Evolutionary conservation across 345 rosid genomes (phyloP).

Genomic region (Gossypium rotundifolium): DNA sequence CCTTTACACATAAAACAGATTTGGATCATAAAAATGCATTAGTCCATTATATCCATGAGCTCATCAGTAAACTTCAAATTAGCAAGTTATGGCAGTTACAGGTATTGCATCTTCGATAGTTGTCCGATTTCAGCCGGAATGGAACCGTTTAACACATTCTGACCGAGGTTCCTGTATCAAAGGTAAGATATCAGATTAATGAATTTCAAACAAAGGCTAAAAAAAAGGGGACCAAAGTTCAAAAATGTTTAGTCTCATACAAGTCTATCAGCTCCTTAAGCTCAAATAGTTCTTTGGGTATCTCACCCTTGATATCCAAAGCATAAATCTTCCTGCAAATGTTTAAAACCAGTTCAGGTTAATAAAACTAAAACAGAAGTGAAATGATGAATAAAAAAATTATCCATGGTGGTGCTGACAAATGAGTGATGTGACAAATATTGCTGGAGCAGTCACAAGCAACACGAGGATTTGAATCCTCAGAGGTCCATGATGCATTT

Average conservation of each 20-base stretch:
- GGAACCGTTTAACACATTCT: constrained; percentile 43
- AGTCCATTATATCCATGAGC: background rate
- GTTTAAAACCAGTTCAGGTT: background rate
- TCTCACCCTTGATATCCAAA: constrained; percentile 43
- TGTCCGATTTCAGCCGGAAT: constrained; percentile 43
- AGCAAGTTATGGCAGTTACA: constrained; percentile 29
- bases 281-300: constrained; percentile 43
- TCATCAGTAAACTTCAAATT: background rate
- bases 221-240: background rate
- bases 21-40: background rate
- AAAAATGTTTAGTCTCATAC: constrained; percentile 23
- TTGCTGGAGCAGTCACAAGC: constrained; percentile 38
- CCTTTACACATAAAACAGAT: background rate
- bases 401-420: constrained; percentile 26
- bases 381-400: background rate
- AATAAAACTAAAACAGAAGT: background rate
- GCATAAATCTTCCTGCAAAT: constrained; percentile 55
- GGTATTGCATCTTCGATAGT: constrained; percentile 44
- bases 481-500: constrained; percentile 33
- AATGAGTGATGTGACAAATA: constrained; percentile 40
- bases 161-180: constrained; percentile 43
- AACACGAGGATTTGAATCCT: constrained; percentile 39
- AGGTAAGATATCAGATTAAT: background rate
- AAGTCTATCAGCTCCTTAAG: constrained; percentile 41
- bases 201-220: background rate